Evolutionary conservation across 1,139 yeast genomes (phyloP).

Genomic region (Kurtzmaniella quercitrusa): DNA sequence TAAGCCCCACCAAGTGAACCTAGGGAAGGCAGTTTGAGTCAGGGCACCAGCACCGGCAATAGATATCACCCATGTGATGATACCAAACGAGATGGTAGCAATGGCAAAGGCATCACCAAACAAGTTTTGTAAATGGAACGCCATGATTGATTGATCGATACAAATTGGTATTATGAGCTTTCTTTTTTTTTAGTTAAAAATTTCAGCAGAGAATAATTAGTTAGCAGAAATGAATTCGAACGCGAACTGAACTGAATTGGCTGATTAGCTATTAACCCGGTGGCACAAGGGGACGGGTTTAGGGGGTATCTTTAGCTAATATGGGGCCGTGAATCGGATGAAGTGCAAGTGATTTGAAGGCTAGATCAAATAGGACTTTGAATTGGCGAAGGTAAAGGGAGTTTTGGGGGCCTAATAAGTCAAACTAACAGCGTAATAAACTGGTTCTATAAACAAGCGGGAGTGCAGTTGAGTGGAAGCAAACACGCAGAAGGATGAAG

Average conservation of each 20-base stretch:
- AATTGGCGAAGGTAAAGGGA: too few species aligned
- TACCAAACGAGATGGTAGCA: conserved; percentile 58
- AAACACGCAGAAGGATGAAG: too few species aligned
- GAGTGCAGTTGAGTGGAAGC: too few species aligned
- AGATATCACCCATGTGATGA: conserved; percentile 78
- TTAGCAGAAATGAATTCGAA: too few species aligned
- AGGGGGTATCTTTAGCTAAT: too few species aligned
- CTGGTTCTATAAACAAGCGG: neutral
- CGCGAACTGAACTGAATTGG: neutral
- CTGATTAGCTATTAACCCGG: neutral
- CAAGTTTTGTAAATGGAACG: conserved; percentile 36
- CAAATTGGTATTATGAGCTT: too few species aligned
- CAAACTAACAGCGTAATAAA: too few species aligned
- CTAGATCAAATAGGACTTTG: too few species aligned
- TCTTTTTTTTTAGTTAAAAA: too few species aligned
- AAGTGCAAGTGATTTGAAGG: neutral
- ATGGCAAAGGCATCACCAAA: conserved; percentile 70
- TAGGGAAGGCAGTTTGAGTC: conserved; percentile 53
- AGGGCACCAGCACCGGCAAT: conserved; percentile 81
- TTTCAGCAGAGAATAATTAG: too few species aligned
- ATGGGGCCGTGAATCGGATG: too few species aligned
- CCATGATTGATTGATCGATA: conserved; percentile 29
- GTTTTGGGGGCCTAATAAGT: too few species aligned
- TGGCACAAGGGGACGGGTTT: neutral
- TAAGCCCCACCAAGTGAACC: conserved; percentile 97